These are phyloP conservation scores for Helotiales sp. DNA, from an alignment of 2,329 filamentous ascomycete species.

Conservation along the genomic window DNA sequence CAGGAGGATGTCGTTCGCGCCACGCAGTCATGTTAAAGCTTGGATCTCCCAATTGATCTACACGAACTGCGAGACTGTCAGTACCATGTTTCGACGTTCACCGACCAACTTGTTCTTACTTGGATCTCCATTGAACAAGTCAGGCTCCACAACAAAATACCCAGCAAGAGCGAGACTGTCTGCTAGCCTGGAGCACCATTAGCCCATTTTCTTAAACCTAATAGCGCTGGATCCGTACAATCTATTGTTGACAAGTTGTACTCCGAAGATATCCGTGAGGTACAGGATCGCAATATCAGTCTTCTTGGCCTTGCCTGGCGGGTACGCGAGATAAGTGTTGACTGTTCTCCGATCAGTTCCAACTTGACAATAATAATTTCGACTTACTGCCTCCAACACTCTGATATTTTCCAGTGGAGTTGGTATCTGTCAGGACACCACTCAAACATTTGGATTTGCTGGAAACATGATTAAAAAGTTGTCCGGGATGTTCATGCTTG, in stretches of 20 bases:
- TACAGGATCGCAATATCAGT: slow-evolving; percentile 61
- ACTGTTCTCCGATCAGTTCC: slow-evolving; percentile 45
- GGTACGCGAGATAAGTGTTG: slow-evolving; percentile 58
- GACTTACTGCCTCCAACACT: slow-evolving; percentile 23
- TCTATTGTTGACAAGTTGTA: slow-evolving; percentile 40
- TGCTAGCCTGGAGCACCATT: slow-evolving; percentile 48
- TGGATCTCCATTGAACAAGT: slow-evolving; percentile 64
- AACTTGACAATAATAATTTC: background rate
- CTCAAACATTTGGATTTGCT: slow-evolving; percentile 10
- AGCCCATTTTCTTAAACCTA: background rate
- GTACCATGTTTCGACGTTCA: slow-evolving; percentile 14
- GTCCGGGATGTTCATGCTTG: slow-evolving; percentile 21
- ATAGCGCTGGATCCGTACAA: slow-evolving; percentile 13
- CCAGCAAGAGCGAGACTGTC: slow-evolving; percentile 71
- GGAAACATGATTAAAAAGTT: slow-evolving; percentile 18
- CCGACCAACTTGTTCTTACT: background rate
- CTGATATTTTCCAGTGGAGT: slow-evolving; percentile 21
- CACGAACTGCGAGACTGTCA: slow-evolving; percentile 3
- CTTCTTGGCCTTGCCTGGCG: slow-evolving; percentile 48
- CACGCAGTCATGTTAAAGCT: slow-evolving; percentile 52
- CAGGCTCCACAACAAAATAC: slow-evolving; percentile 68
- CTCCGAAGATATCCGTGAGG: slow-evolving; percentile 62
- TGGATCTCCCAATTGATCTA: slow-evolving; percentile 16
- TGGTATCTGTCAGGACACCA: slow-evolving; percentile 20
- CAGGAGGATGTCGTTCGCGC: slow-evolving; percentile 47